A percentile compares a stretch with the other conserved stretches of the same genome.
Conservation (phyloP, 2,329 filamentous ascomycete species). For the Beauveria sp. region DNA sequence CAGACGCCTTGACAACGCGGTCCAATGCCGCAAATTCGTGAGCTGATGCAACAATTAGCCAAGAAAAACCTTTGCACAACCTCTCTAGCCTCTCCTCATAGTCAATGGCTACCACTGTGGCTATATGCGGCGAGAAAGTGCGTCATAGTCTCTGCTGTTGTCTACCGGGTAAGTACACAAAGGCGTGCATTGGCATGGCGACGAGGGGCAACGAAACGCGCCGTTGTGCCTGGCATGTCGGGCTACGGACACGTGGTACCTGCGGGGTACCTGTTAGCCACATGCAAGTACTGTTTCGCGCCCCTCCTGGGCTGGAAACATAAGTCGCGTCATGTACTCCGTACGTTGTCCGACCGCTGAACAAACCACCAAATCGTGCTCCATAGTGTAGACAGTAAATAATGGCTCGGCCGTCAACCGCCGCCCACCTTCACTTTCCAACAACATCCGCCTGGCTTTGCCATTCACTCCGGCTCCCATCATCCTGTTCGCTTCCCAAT, state of each 20-base stretch:
- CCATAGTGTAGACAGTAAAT: not conserved
- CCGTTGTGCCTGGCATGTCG: not conserved
- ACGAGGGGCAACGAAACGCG: not conserved
- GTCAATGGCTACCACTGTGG: too few relatives aligned
- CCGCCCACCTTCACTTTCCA: not conserved
- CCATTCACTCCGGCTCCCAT: not conserved
- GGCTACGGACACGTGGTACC: not conserved
- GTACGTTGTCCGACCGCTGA: not conserved
- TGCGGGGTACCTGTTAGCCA: not conserved
- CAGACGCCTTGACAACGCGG: too few relatives aligned
- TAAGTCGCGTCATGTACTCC: not conserved
- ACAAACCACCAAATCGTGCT: not conserved
- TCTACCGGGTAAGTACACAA: slow-evolving; percentile 6
- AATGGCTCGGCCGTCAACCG: not conserved
- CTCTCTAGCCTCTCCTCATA: too few relatives aligned
- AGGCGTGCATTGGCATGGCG: slow-evolving; percentile 6
- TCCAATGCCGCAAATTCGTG: too few relatives aligned
- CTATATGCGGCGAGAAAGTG: too few relatives aligned
- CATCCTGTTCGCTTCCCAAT: not conserved
- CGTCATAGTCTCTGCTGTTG: too few relatives aligned
- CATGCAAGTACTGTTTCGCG: not conserved
- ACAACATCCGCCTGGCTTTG: slow-evolving; percentile 5
- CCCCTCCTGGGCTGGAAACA: not conserved
- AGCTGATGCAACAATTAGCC: too few relatives aligned
- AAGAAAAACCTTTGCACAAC: too few relatives aligned